Base-by-base conservation (phyloP, 345 rosid species). In the Citrus unshiu region DNA sequence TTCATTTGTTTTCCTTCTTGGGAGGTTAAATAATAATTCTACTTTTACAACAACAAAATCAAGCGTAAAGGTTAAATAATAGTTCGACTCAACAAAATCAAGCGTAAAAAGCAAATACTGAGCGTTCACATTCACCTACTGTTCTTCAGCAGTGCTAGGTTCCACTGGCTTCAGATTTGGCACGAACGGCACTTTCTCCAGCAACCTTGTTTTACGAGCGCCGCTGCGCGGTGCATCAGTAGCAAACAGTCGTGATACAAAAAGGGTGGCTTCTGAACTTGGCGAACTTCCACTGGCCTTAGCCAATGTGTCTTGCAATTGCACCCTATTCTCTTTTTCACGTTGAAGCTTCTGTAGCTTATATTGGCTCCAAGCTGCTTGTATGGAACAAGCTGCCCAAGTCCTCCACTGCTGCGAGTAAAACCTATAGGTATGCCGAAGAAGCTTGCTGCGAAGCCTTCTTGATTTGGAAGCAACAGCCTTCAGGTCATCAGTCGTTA, bases 301-400 rank as follows among this genome's bases (percentile, higher is more conserved):
- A 22, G 90, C 92, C 73, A 95, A 81, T 69, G 97, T 98, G 63
- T 87, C 94, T 70, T 95, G 93, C 77, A 93, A 81, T 54, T 54
- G 22, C 22, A 5, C 6, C 68, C 94, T 84, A 9, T 91, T 84
- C 81, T 95, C 98, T 75, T 92, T 93, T 78, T 83, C 89, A 54
- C 51, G 79, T 68, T 89, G 97, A 0, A 83, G 86, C 75, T 93
- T 95, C 96, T 89, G 92, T 81, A 85, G 90, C 35, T 62, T 59
- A 70, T 86, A 85, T 3, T 96, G 89, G 9, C 96, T 90, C 98
- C 98, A 95, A 0, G 97, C 95, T 1, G 96, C 97, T 87, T 93
- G 98, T 78, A 93, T 85, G 78, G 88, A 93, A 71, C 95, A 90
- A 64, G 98, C 97, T 4, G 97, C 99, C 99, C 98, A 92, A 6